Percentiles rank a stretch among this genome's conserved stretches.
Conservation (phyloP, 306 rosid genomes). For the Citrullus colocynthis region DNA sequence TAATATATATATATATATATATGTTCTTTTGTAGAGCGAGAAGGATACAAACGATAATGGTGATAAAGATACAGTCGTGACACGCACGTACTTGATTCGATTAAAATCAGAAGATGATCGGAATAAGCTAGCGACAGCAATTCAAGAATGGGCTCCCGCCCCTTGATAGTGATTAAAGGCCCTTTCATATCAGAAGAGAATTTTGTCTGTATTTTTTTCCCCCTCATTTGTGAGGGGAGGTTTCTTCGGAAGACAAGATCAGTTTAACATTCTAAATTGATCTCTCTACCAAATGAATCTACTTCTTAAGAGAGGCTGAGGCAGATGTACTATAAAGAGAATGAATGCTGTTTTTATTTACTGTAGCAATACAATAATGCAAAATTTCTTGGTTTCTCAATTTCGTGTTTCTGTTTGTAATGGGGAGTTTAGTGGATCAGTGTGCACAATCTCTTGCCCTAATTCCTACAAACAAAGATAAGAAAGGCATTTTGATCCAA, state of each 20-base stretch:
- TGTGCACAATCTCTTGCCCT: not conserved
- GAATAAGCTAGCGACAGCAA: conserved; percentile 57
- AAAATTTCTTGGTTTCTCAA: not conserved
- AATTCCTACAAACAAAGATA: not conserved
- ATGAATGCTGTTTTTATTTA: not conserved
- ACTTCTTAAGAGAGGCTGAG: conserved; percentile 14
- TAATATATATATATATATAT: not conserved
- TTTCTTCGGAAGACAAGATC: not conserved
- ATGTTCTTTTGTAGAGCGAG: conserved; percentile 39
- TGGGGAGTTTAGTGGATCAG: not conserved
- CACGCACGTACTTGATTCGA: conserved; percentile 79
- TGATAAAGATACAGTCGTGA: conserved; percentile 34
- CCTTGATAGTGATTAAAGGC: conserved; percentile 21
- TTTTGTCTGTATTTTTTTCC: not conserved
- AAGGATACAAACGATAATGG: conserved; percentile 37
- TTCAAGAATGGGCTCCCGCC: conserved; percentile 78
- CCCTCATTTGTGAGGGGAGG: not conserved
- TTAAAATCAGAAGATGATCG: conserved; percentile 82
- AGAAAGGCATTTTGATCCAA: not conserved
- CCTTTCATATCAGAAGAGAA: not conserved
- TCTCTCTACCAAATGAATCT: conserved; percentile 3
- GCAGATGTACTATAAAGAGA: conserved; percentile 19
- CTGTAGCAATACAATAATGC: conserved; percentile 3
- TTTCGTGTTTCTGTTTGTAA: not conserved
- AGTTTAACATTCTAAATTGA: not conserved